Base-by-base conservation (phyloP, 1,139 yeast genomes). In the Protomyces inundatus region DNA sequence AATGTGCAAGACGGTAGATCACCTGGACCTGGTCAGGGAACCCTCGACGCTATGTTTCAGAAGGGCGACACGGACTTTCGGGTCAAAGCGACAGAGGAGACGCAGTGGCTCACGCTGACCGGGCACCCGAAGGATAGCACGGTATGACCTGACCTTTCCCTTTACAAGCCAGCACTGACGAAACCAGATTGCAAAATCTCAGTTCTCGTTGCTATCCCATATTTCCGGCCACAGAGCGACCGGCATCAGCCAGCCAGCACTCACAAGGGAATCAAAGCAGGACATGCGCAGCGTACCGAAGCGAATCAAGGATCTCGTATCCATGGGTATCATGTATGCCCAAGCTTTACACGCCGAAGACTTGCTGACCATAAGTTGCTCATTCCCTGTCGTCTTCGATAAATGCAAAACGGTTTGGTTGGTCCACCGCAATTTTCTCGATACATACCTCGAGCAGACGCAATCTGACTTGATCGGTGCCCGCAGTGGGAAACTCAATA, bases 241-340 rank as follows among this genome's bases (percentile, higher is more conserved):
- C 34, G 62, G 62, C 42, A 35, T 58, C n/a, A 16, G 45, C 7
- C 37, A 39, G 56, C 10, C 35, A 23, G 62, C 51, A 9, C 39
- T 58, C 42, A 51, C 34, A 40, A 51, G 30, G 32, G 12, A 36
- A 42, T 40, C 62, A 6, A 56, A 56, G 6, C 62, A 58, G 45
- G 62, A 58, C 45, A 51, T 51, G 52, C 53, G 62, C n/a, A 58
- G 62, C 45, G 62, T 55, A n/a, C 62, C 62, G 6, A 50, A 55
- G 4, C 55, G 62, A 3, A 42, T 55, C 30, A 58, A 58, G 32
- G 39, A 14, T 9, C 56, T 58, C 6, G 50, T 32, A 16, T 34
- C 35, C 5, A 32, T 39, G 39, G 62, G 62, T 32, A 52, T 51
- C 35, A 50, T 58, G 56, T 52, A 57, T 16, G 60, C 7, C 57